Base-by-base conservation (phyloP, 495 filamentous ascomycete genomes). In the Neurospora sp. region DNA sequence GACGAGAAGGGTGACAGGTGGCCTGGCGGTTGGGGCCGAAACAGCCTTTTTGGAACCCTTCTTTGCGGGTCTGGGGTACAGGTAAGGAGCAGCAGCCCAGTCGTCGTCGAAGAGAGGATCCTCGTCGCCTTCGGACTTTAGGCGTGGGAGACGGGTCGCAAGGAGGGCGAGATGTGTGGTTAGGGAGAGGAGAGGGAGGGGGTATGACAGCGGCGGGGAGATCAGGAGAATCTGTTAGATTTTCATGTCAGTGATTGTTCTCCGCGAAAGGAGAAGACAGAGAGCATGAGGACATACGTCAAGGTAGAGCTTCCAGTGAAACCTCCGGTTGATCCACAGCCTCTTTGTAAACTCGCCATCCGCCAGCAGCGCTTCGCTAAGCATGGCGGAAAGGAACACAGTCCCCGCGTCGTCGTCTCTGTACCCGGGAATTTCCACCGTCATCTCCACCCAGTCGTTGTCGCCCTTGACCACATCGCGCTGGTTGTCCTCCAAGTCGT, bases 41-140 rank as follows among this genome's bases (percentile, higher is more conserved):
- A 35, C 35, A 35, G 35, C 74, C 74, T 59, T 79, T 72, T 39
- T 69, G 75, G 54, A 35, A 31, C 54, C 54, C 14, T 62, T 62
- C 54, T 41, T 6, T 27, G 35, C 18, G 38, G 66, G 6, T 44
- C 87, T 84, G 1, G 92, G 89, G 83, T 94, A 99, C 27, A 99
- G 85, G 70, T 90, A 89, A 46, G 89, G 81, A 3, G 94, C 88
- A 41, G 90, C 92, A 42, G 90, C 92, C 96, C 96, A 99, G 82
- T 99, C 96, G 83, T 99, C 96, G 85, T 97, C 91, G 85, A 99
- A 98, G 77, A 97, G 90, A 2, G 96, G 96, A 78, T 99, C 96
- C 83, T 99, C 96, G 79, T 97, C 94, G 71, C 86, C 86, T 78
- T 94, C 90, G 31, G 93, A 96, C 79, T 92, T 92, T 31, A 96